Conservation (phyloP, 2,329 filamentous ascomycete species). For the Botrytis fragariae region DNA sequence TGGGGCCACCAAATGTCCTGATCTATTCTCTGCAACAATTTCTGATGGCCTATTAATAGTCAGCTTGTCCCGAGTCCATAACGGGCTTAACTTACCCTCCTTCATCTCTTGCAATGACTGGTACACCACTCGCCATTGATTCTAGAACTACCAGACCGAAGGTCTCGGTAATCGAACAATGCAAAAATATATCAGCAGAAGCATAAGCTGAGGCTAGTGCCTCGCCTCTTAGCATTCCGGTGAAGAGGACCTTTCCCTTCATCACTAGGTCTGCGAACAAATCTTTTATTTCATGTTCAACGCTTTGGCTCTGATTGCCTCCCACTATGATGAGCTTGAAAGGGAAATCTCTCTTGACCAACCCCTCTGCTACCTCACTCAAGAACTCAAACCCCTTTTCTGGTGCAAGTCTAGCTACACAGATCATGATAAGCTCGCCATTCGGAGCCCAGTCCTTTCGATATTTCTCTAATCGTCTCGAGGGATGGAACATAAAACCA, state of each 20-base stretch:
- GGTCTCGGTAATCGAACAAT: constrained; percentile 51
- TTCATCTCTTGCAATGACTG: constrained; percentile 66
- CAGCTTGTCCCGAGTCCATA: background rate
- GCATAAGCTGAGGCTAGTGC: constrained; percentile 65
- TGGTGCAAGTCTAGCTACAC: constrained; percentile 63
- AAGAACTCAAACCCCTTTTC: constrained; percentile 72
- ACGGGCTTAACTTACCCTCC: constrained; percentile 43
- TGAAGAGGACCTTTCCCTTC: constrained; percentile 59
- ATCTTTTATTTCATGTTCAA: constrained; percentile 60
- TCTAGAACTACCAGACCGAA: constrained; percentile 70
- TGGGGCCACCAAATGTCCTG: constrained; percentile 60
- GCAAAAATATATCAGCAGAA: constrained; percentile 66
- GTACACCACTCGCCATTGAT: constrained; percentile 68
- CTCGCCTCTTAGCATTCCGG: constrained; percentile 61
- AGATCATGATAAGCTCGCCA: constrained; percentile 63
- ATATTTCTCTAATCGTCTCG: constrained; percentile 49
- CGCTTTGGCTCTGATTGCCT: constrained; percentile 61
- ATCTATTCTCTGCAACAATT: constrained; percentile 58
- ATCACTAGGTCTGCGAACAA: constrained; percentile 52
- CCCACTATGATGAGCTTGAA: constrained; percentile 68
- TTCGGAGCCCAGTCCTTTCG: constrained; percentile 56
- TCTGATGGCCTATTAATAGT: constrained; percentile 53
- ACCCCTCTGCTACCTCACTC: constrained; percentile 51
- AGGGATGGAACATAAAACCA: constrained; percentile 58
- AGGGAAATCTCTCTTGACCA: constrained; percentile 54